Base-by-base conservation (phyloP, 495 filamentous ascomycete genomes). In the Penicillium salamii region DNA sequence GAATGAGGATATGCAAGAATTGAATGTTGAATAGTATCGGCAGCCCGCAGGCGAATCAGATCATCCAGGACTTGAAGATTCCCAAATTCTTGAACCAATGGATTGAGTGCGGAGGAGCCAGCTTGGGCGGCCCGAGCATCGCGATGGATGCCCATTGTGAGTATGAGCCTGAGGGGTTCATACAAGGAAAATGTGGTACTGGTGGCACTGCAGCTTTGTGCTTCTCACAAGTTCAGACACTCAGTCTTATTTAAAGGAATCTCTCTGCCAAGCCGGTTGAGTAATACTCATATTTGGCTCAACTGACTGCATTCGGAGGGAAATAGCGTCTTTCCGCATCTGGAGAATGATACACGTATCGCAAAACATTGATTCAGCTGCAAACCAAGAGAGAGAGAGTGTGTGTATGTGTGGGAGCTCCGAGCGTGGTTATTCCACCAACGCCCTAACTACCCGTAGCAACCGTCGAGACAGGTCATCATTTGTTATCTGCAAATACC, bases 1-100 rank as follows among this genome's bases (percentile, higher is more conserved):
- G 66, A 58, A 19, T 52, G 65, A 1, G 78, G 78, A 59, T 79
- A 82, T 20, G 72, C 78, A 8, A 81, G 66, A 24, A 82, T 72
- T 7, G 78, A 76, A 39, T 63, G 50, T 49, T 81, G 79, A 35
- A 69, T 55, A n/a, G 59, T 41, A 53, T 82, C 79, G 21, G 65
- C 63, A 9, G 72, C 78, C 42, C 78, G 65, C 44, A 72, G 58
- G 6, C 75, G 70, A 50, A 80, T 69, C 38, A 81, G 56, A 42
- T 79, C 76, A 53, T 80, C 74, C 3, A 78, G 59, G 1, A 69
- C 42, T 49, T 66, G 53, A 17, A 70, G 61, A 6, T 64, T 65
- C 51, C 71, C 71, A 62, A 62, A 77, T 15, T 50, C 51, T n/a
- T 52, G 38, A 12, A 59, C 29, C 31, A 71, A 43, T 17, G 61